Percentiles rank a stretch among this genome's conserved stretches.
Conservation (phyloP, 2,329 filamentous ascomycete species). For the Phyllosticta citriasiana region DNA sequence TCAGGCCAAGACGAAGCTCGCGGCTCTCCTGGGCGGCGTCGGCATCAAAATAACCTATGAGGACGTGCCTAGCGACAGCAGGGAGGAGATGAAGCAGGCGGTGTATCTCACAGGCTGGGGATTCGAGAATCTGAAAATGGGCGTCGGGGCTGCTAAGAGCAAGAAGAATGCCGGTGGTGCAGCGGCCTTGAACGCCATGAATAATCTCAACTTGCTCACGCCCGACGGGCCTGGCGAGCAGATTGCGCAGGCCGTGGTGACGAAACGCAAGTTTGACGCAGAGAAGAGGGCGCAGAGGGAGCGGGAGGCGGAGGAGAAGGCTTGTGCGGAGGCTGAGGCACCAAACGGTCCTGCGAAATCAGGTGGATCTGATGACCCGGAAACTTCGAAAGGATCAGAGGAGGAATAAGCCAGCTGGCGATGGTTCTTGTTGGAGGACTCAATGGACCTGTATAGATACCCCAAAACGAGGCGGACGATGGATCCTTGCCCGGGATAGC, state of each 20-base stretch:
- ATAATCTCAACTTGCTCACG: not conserved
- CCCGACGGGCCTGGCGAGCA: not conserved
- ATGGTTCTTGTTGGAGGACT: not conserved
- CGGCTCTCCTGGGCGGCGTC: slow-evolving; percentile 16
- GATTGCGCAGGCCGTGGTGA: not conserved
- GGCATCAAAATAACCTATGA: slow-evolving; percentile 1
- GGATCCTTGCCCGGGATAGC: too few species aligned
- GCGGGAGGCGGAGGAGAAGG: not conserved
- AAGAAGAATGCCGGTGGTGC: slow-evolving; percentile 53
- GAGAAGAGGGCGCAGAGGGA: not conserved
- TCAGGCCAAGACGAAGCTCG: slow-evolving; percentile 2
- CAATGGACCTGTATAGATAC: not conserved
- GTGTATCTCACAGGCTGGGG: slow-evolving; percentile 61
- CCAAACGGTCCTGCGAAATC: not conserved
- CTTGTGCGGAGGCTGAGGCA: not conserved
- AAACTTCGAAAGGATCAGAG: not conserved
- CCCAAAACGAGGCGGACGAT: not conserved
- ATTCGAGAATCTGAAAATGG: slow-evolving; percentile 51
- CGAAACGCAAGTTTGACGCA: not conserved
- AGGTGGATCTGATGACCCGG: not conserved
- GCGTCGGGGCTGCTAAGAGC: slow-evolving; percentile 51
- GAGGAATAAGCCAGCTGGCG: not conserved
- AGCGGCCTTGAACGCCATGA: not conserved
- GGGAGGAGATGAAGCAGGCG: slow-evolving; percentile 38
- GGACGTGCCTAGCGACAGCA: not conserved